Evolutionary conservation across 805 yeast species (phyloP), one percentile per base, ranked within the genome.

Genomic region (Cephaloascus albidus): DNA sequence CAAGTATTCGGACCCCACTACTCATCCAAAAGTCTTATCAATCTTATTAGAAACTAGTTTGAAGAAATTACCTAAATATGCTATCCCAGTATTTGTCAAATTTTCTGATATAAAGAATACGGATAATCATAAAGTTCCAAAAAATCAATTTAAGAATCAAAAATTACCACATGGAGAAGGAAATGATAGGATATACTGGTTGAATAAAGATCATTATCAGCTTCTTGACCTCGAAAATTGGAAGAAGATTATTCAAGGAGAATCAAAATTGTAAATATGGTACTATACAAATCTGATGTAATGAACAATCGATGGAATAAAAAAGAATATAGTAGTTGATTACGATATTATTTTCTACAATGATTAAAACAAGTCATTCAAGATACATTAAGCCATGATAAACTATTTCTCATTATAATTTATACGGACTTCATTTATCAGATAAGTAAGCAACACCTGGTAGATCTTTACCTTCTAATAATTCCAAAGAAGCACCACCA

Each of bases 401-500:
- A n/a, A n/a, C n/a, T n/a, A n/a, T n/a, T n/a, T n/a, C n/a, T n/a
- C n/a, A n/a, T n/a, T n/a, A n/a, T n/a, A n/a, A n/a, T n/a, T n/a
- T n/a, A n/a, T n/a, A n/a, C n/a, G n/a, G 12, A 23, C 12, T 31
- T 47, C 64, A 58, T 64, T 86, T 88, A 69, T 76, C 80, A 51
- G 95, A 80, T 56, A 89, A 81, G 70, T 89, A 94, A 59, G 74
- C 80, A 54, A 93, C 97, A 80, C 98, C 98, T 57, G 98, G 98
- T 58, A 93, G 78, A 55, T 76, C 93, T 81, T 93, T 93, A 73
- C 98, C 98, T 76, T 93, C 98, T 63, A 93, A 81, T 63, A 93
- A 82, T 74, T 93, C 98, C 64, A 93, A 79, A 48, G 97, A 90
- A 53, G 98, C 98, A 78, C 98, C 98, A 73, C 98, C 98, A 73